Percentiles rank a stretch among this genome's conserved stretches.
These are phyloP conservation scores for Phytophthora europaea DNA, from an alignment of 352 stramenopile genomes.

Conservation along the genomic window DNA sequence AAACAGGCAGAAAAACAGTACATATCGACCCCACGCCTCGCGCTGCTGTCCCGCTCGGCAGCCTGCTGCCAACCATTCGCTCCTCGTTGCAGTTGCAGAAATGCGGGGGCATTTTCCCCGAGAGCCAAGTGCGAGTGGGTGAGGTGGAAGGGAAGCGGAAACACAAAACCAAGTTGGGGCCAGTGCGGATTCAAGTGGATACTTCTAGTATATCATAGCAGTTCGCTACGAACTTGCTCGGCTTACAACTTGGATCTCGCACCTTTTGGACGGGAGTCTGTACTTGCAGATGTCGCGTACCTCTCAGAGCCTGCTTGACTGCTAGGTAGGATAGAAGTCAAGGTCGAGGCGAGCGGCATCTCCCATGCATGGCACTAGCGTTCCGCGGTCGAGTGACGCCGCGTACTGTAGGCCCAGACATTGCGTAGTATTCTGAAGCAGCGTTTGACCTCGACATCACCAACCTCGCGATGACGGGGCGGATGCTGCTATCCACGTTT, in stretches of 20 bases:
- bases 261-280: no score
- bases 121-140: not conserved
- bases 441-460: not conserved
- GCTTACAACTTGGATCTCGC: no score
- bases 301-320: not conserved
- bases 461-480: not conserved
- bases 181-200: not conserved
- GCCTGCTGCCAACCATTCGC: not conserved
- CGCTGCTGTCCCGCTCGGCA: not conserved
- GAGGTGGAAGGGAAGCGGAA: not conserved
- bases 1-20: not conserved
- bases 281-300: no score
- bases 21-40: not conserved
- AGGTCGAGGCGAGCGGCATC: not conserved
- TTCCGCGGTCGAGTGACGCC: not conserved
- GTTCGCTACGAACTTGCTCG: not conserved
- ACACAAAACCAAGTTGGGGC: not conserved
- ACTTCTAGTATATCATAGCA: no score
- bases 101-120: not conserved
- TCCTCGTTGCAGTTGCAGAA: not conserved
- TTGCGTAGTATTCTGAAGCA: slow-evolving; percentile 5
- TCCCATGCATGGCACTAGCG: not conserved
- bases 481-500: no score
- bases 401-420: not conserved
- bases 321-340: no score